Percentiles rank a stretch among this genome's conserved stretches.
phyloP scores from a whole-genome alignment of 805 yeast genomes.

The Henningerozyma blattae region DNA sequence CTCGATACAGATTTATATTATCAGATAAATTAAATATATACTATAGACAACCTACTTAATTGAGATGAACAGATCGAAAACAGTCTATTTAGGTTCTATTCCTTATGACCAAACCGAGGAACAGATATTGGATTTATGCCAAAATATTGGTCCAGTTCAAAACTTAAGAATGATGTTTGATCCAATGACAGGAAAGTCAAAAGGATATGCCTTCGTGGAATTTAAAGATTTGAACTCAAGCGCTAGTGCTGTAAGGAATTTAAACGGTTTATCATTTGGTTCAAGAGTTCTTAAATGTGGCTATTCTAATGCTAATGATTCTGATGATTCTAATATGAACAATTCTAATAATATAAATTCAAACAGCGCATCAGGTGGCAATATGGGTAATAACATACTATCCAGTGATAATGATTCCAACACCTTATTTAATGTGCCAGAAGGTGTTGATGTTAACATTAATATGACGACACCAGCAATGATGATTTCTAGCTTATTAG shows the following conservation, averaged over 20 bases:
- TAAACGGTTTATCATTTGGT: constrained; percentile 70
- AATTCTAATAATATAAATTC: background rate
- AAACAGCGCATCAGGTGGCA: background rate
- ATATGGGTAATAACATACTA: background rate
- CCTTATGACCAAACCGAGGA: constrained; percentile 93
- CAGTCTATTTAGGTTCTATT: constrained; percentile 69
- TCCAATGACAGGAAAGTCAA: constrained; percentile 78
- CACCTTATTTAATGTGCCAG: constrained; percentile 35
- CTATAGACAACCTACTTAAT: too few species aligned
- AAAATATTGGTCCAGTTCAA: constrained; percentile 79
- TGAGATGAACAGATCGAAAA: background rate
- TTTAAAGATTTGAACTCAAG: constrained; percentile 80
- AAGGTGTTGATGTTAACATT: constrained; percentile 34
- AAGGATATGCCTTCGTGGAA: constrained; percentile 82
- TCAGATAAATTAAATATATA: too few species aligned
- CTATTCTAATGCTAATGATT: constrained; percentile 32
- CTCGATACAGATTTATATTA: too few species aligned
- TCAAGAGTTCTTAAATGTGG: constrained; percentile 63
- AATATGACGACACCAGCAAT: constrained; percentile 28
- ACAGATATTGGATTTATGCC: constrained; percentile 77
- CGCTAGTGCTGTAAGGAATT: constrained; percentile 78
- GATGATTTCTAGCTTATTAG: constrained; percentile 24
- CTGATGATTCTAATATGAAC: background rate
- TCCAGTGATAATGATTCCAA: constrained; percentile 3
- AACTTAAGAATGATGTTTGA: constrained; percentile 71